phyloP scores from a whole-genome alignment of 495 filamentous ascomycete genomes.

The Viridothelium virens region DNA sequence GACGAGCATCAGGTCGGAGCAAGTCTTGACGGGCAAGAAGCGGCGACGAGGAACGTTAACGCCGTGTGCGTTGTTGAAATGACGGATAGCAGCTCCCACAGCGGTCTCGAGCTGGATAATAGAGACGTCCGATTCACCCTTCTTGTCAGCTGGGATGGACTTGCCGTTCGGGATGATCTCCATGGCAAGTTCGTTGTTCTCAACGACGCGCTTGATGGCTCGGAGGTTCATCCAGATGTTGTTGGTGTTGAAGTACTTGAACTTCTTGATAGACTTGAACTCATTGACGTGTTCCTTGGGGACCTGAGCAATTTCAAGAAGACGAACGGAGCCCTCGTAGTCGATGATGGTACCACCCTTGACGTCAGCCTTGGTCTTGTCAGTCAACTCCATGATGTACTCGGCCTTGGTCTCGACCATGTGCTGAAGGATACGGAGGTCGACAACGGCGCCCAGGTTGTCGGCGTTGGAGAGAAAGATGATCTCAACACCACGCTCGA shows the following conservation, averaged over 20 bases:
- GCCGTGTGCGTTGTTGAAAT: slow-evolving; percentile 97
- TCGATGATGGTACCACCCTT: slow-evolving; percentile 99
- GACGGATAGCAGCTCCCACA: slow-evolving; percentile 95
- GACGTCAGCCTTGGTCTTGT: slow-evolving; percentile 99
- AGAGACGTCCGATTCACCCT: slow-evolving; percentile 95
- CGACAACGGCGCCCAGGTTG: slow-evolving; percentile 96
- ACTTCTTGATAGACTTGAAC: slow-evolving; percentile 99
- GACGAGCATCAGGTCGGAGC: slow-evolving; percentile 98
- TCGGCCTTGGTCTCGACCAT: slow-evolving; percentile 93
- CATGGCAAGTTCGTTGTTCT: slow-evolving; percentile 97
- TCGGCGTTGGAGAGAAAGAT: slow-evolving; percentile 99
- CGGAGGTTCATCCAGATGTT: slow-evolving; percentile 99
- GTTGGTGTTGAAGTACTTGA: slow-evolving; percentile 99
- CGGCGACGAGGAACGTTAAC: slow-evolving; percentile 96
- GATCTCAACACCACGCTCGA: slow-evolving; percentile 89
- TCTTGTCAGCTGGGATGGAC: slow-evolving; percentile 96
- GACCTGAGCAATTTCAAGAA: slow-evolving; percentile 99
- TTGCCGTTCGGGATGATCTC: slow-evolving; percentile 99
- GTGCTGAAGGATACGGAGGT: slow-evolving; percentile 95
- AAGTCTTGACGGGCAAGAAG: slow-evolving; percentile 99
- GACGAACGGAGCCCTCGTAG: slow-evolving; percentile 90
- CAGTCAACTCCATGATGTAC: slow-evolving; percentile 99
- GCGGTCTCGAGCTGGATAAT: slow-evolving; percentile 98
- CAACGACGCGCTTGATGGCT: slow-evolving; percentile 96
- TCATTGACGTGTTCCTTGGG: slow-evolving; percentile 99